Percentiles rank a stretch among this genome's conserved stretches.
These are phyloP conservation scores for Cystobasidiopsis lactophilus DNA, from an alignment of 768 basidiomycete genomes.

Conservation along the genomic window DNA sequence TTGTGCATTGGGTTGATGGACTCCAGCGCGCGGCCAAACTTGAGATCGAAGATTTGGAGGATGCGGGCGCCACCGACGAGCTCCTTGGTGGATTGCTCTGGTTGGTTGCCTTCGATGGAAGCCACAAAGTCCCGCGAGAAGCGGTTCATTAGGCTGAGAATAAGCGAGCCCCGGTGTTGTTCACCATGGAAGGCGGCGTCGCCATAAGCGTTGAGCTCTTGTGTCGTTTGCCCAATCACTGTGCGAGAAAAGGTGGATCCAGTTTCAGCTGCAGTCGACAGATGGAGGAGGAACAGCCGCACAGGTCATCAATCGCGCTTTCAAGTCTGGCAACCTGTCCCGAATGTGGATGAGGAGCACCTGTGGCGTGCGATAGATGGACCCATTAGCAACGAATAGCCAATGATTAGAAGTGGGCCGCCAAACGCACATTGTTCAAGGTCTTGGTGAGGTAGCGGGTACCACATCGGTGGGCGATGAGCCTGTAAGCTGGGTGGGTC, in stretches of 20 bases:
- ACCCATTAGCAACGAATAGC: not conserved
- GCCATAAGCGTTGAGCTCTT: conserved; percentile 89
- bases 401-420: conserved; percentile 19
- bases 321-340: conserved; percentile 98
- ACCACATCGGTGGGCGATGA: conserved; percentile 93
- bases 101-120: conserved; percentile 88
- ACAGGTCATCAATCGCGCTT: conserved; percentile 75
- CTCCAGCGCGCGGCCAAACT: conserved; percentile 77
- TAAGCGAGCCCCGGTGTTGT: conserved; percentile 61
- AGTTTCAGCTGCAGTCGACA: not conserved
- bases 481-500: conserved; percentile 72
- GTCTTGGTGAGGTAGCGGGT: conserved; percentile 83
- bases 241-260: not conserved
- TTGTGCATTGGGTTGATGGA: conserved; percentile 78
- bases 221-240: conserved; percentile 92
- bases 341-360: conserved; percentile 93
- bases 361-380: conserved; percentile 22
- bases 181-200: conserved; percentile 80
- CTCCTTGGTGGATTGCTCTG: conserved; percentile 93
- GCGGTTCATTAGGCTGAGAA: conserved; percentile 92
- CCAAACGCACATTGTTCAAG: conserved; percentile 53
- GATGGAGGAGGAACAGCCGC: conserved; percentile 23
- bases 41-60: conserved; percentile 98
- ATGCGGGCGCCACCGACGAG: conserved; percentile 92
- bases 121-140: conserved; percentile 93